Evolutionary conservation across 352 stramenopile genomes (phyloP).

Genomic region (Pythium brachiatum): DNA sequence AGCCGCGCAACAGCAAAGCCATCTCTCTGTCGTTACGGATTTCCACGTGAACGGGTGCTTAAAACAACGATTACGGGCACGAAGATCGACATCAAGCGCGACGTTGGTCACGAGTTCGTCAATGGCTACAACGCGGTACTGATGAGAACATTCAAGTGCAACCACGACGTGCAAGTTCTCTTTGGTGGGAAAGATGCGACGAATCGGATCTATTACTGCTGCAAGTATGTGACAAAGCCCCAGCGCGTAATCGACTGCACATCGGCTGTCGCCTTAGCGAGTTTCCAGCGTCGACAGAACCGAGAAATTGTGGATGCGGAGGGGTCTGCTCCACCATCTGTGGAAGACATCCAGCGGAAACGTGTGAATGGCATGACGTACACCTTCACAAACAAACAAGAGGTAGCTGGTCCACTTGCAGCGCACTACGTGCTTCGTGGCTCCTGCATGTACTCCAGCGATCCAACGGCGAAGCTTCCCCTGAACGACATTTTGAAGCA

Average conservation of each 20-base stretch:
- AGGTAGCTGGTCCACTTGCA: slow-evolving; percentile 17
- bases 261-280: slow-evolving; percentile 16
- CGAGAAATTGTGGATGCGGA: not conserved
- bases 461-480: not conserved
- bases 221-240: slow-evolving; percentile 25
- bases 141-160: slow-evolving; percentile 10
- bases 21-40: slow-evolving; percentile 9
- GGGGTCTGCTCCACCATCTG: not conserved
- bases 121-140: slow-evolving; percentile 14
- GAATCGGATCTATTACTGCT: slow-evolving; percentile 23
- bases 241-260: slow-evolving; percentile 14
- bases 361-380: slow-evolving; percentile 16
- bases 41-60: slow-evolving; percentile 2
- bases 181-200: slow-evolving; percentile 10
- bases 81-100: not conserved
- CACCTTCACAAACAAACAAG: slow-evolving; percentile 22
- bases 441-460: slow-evolving; percentile 16
- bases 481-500: slow-evolving; percentile 1
- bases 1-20: slow-evolving; percentile 1
- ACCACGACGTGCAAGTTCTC: slow-evolving; percentile 13
- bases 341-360: not conserved
- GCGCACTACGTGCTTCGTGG: slow-evolving; percentile 10
- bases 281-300: slow-evolving; percentile 11
- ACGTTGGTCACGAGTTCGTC: slow-evolving; percentile 14
- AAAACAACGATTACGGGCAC: not conserved